Evolutionary conservation across 176 grass and related monocot genomes (phyloP).

Genomic region (Pharus latifolius): DNA sequence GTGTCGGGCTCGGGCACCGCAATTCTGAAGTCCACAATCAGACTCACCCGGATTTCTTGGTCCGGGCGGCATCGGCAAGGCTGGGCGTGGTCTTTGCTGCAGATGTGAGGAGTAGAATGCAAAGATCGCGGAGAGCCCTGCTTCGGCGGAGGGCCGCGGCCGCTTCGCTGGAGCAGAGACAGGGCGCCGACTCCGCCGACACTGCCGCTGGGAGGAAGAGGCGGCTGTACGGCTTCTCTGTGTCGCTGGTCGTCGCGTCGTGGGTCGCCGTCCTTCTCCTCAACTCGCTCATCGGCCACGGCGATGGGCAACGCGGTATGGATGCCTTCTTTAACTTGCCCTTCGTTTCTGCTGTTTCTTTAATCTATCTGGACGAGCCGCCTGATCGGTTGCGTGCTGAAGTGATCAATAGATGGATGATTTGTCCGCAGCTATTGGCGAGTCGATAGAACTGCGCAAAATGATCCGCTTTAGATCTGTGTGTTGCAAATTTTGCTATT

Average conservation of each 20-base stretch:
- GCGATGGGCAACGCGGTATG: constrained; percentile 62
- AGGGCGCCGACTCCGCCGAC: constrained; percentile 10
- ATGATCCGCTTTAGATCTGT: constrained; percentile 12
- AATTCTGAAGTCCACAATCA: no score
- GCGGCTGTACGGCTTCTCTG: constrained; percentile 56
- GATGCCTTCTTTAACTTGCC: background rate
- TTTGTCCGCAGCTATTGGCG: background rate
- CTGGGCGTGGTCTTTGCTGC: background rate
- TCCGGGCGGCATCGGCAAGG: background rate
- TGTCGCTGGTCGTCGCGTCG: constrained; percentile 49
- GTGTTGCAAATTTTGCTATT: background rate
- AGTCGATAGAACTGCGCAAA: background rate
- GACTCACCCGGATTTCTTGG: background rate
- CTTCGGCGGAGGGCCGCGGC: constrained; percentile 59
- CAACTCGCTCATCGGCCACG: constrained; percentile 60
- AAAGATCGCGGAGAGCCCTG: constrained; percentile 67
- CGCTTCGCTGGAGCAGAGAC: constrained; percentile 38
- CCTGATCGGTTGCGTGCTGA: constrained; percentile 1
- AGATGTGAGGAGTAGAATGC: constrained; percentile 67
- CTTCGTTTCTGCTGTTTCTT: background rate
- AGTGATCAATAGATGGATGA: constrained; percentile 5
- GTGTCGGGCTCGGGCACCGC: background rate
- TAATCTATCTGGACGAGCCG: background rate
- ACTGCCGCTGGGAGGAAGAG: constrained; percentile 23
- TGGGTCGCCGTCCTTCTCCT: constrained; percentile 74